Evolutionary conservation across 2,329 filamentous ascomycete species (phyloP).

Genomic region (Paraphoma sp.): DNA sequence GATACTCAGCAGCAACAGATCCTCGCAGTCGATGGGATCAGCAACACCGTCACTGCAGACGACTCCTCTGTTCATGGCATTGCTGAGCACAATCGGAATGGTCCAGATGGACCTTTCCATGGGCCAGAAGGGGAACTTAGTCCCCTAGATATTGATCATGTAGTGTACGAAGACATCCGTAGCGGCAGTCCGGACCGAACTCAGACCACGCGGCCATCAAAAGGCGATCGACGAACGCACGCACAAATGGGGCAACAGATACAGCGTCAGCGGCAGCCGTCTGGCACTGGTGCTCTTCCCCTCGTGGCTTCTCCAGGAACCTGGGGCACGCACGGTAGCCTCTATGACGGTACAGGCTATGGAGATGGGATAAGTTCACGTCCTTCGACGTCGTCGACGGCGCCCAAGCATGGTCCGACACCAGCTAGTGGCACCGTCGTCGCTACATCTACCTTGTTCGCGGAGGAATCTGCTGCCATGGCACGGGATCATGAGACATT

Average conservation of each 20-base stretch:
- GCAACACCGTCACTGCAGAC: too few relatives aligned
- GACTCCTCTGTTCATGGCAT: too few relatives aligned
- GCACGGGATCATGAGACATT: conserved; percentile 19
- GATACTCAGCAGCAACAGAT: neutral
- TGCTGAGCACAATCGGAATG: too few relatives aligned
- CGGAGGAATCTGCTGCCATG: conserved; percentile 3
- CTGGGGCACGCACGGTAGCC: conserved; percentile 21
- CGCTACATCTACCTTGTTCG: neutral
- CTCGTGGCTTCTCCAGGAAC: neutral
- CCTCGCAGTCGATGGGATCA: too few relatives aligned
- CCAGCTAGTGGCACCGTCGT: neutral
- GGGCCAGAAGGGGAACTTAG: neutral
- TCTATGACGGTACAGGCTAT: conserved; percentile 37
- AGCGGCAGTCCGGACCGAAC: neutral
- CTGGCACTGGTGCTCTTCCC: too few relatives aligned
- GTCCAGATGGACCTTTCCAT: too few relatives aligned
- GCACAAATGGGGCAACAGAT: neutral
- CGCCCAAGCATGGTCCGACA: neutral
- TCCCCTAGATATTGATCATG: neutral
- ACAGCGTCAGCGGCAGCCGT: neutral
- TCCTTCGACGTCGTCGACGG: conserved; percentile 5
- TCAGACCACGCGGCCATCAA: neutral
- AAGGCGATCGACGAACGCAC: neutral
- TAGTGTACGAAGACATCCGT: neutral
- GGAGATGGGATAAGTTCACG: conserved; percentile 16